These are phyloP conservation scores for Penium margaritaceum DNA, from an alignment of 139 green algal genomes.

Conservation along the genomic window DNA sequence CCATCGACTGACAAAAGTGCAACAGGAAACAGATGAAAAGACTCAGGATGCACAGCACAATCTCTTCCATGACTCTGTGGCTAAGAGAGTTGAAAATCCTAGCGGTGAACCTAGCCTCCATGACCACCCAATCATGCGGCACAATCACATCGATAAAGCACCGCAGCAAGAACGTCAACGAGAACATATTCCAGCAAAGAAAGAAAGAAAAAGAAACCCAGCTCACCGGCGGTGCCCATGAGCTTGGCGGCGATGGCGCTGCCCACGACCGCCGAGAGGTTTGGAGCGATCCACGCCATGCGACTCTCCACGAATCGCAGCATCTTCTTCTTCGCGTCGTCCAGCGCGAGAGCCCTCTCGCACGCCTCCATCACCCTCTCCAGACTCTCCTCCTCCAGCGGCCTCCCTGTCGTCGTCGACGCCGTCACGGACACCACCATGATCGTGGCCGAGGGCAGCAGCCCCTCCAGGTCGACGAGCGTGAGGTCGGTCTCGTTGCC, in stretches of 20 bases:
- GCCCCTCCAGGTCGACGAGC: constrained; percentile 61
- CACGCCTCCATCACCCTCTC: constrained; percentile 58
- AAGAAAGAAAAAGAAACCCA: no score
- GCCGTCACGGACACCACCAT: constrained; percentile 94
- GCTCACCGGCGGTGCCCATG: constrained; percentile 66
- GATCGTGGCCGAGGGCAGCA: constrained; percentile 73
- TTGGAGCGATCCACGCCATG: constrained; percentile 88
- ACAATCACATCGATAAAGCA: no score
- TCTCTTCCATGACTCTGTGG: no score
- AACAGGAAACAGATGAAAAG: no score
- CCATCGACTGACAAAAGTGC: no score
- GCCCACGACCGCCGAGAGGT: constrained; percentile 80
- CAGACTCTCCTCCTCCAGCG: constrained; percentile 59
- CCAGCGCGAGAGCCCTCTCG: constrained; percentile 67
- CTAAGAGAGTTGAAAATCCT: no score
- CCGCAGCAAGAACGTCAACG: no score
- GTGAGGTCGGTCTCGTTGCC: constrained; percentile 77
- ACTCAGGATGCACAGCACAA: no score
- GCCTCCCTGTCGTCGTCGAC: constrained; percentile 79
- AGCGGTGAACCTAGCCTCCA: no score
- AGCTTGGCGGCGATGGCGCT: constrained; percentile 83
- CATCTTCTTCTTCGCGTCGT: constrained; percentile 69
- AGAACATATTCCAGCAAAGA: no score
- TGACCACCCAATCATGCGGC: no score
- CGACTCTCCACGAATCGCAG: constrained; percentile 43